Evolutionary conservation across 2,329 filamentous ascomycete genomes (phyloP), one percentile per base, ranked within the genome.

Genomic region (Purpureocillium takamizusanense): DNA sequence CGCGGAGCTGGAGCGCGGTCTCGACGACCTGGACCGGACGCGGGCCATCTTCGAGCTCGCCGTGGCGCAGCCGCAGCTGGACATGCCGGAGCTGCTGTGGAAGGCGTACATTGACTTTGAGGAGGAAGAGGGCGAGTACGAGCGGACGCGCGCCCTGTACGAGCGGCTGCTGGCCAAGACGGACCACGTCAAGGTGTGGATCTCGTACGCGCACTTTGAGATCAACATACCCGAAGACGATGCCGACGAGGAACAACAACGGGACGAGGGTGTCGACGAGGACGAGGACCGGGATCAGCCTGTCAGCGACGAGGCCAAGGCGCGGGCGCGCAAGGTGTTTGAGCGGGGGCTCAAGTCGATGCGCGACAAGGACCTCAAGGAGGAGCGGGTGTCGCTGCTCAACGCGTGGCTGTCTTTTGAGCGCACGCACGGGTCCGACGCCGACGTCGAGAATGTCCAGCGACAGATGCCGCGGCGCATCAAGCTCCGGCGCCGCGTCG

Each of bases 141-240:
- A 88, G 38, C 73, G 81, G 35, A 87, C 88, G 4, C 75, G 92
- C 35, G 67, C 69, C 4, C 69, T 98, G 33, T 98, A 97, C 64
- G 90, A 97, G 66, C 78, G 90, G 7, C 73, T 98, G 11, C 74
- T 98, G 32, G 72, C 86, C 53, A 95, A 94, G 78, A 95, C 92
- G n/a, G 83, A 92, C 54, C 92, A 98, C 56, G 88, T 95, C 70
- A 98, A 97, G 70, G 92, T 98, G 43, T 98, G 92, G 92, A 94
- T 92, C 61, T 90, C 86, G 60, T 98, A 90, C 64, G 92, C 92
- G n/a, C 86, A 94, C 60, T 97, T 98, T 55, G 92, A 98, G 63
- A 86, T 97, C 67, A 90, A 92, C 58, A 81, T 95, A 0, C 87
- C 88, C 33, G 88, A 94, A 41, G 75, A 78, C 37, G 76, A 78